Evolutionary conservation across 2,329 filamentous ascomycete genomes (phyloP), one percentile per base, ranked within the genome.

Genomic region (Fusarium sp.): DNA sequence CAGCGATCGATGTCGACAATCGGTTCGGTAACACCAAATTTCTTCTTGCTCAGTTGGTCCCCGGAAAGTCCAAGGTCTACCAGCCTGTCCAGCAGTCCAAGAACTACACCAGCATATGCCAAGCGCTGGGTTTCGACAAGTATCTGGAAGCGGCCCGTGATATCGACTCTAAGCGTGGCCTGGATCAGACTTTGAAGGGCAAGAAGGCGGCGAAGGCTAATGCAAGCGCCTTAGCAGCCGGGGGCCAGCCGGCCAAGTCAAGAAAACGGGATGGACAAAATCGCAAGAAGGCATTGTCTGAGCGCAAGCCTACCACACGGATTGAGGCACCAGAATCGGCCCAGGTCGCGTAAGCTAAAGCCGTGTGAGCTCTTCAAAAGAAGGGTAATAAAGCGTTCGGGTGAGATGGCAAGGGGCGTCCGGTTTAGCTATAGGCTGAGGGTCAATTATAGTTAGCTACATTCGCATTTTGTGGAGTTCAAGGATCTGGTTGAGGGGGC

Each of bases 11-110:
- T 60, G 89, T 94, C 12, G 91, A 95, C 77, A 98, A 99, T 79
- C 90, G 91, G 67, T 96, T 91, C 79, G 92, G 92, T 46, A 99
- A 99, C 82, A 97, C 95, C 6, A 99, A 99, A 79, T 99, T 92
- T 78, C 85, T 96, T 34, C 88, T 99, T 30, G 89, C 89, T 43
- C 94, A 97, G 79, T 88, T 98, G 80, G 89, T 98, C 27, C 94
- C 94, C 0, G 94, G 95, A 15, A 97, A 94, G 78, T 85, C 89
- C 50, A 84, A 87, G 40, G 84, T 84, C 1, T 92, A 92, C 77
- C 85, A 86, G 62, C 80, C 84, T 4, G 85, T 96, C 72, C 89
- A 88, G 66, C 80, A 83, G 48, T 87, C 88, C 65, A 94, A 91
- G 81, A 92, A 88, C 72, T 97, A 98, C 76, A 82, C 82, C 9